phyloP scores from a whole-genome alignment of 768 basidiomycete genomes.

The Amanita phalloides region DNA sequence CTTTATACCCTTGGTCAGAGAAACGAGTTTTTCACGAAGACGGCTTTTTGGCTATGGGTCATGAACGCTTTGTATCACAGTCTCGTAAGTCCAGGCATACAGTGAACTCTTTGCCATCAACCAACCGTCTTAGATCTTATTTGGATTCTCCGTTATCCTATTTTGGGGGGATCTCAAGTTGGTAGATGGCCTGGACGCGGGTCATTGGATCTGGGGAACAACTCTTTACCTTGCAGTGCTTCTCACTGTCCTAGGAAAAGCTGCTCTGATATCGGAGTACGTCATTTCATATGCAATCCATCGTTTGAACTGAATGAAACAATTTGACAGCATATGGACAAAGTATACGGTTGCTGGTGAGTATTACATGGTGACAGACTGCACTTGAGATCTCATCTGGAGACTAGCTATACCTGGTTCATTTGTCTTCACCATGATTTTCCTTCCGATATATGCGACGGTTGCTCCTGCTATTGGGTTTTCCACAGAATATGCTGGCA shows the following conservation, averaged over 20 bases:
- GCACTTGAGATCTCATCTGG: constrained; percentile 7
- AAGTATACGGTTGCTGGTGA: constrained; percentile 92
- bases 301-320: background rate
- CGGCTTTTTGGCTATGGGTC: constrained; percentile 89
- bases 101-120: background rate
- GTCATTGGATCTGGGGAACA: constrained; percentile 99
- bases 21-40: constrained; percentile 89
- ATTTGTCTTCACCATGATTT: constrained; percentile 92
- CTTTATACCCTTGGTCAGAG: constrained; percentile 89
- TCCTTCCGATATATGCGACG: constrained; percentile 83
- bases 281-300: constrained; percentile 19
- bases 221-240: constrained; percentile 90
- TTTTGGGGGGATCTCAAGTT: constrained; percentile 93
- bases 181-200: constrained; percentile 69
- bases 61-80: constrained; percentile 86
- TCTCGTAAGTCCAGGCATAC: constrained; percentile 39
- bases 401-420: constrained; percentile 87
- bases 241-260: constrained; percentile 93
- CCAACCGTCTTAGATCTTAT: constrained; percentile 51
- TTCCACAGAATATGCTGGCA: constrained; percentile 82
- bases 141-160: constrained; percentile 76
- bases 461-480: constrained; percentile 82
- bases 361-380: constrained; percentile 10
- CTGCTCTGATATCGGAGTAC: constrained; percentile 94
- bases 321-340: constrained; percentile 77